Percentiles rank a stretch among this genome's conserved stretches.
Conservation (phyloP, 208 protist species). For the Trypanosoma conorhini region DNA sequence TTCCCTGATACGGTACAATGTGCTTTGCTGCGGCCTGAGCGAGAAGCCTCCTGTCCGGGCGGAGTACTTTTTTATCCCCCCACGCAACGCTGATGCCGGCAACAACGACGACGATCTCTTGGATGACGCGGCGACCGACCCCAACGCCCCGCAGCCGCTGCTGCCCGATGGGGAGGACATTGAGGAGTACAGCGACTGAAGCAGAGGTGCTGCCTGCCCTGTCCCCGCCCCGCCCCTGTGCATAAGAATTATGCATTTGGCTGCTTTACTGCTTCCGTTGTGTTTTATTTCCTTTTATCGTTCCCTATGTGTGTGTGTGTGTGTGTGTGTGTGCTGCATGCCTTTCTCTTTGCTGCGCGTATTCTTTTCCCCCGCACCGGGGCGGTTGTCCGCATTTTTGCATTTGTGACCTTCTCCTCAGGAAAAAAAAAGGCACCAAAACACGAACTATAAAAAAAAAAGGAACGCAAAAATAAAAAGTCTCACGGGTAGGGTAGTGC, state of each 20-base stretch:
- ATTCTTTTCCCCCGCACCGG: too few species aligned
- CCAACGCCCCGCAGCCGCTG: conserved; percentile 13
- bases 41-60: conserved; percentile 23
- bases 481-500: neutral
- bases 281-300: conserved; percentile 1
- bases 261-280: neutral
- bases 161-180: conserved; percentile 48
- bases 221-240: neutral
- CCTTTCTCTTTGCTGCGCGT: neutral
- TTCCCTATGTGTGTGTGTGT: conserved; percentile 4
- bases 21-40: conserved; percentile 33
- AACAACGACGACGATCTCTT: conserved; percentile 11
- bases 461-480: neutral
- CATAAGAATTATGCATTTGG: neutral
- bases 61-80: conserved; percentile 21
- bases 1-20: conserved; percentile 31
- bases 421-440: too few species aligned
- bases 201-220: neutral
- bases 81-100: conserved; percentile 4
- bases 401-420: conserved; percentile 2
- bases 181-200: conserved; percentile 57
- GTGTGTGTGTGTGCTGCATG: neutral
- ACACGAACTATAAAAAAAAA: neutral
- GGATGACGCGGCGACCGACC: neutral
- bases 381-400: too few species aligned